Evolutionary conservation across 1,284 basidiomycete genomes (phyloP), one percentile per base, ranked within the genome.

Genomic region (Puccinia hordei): DNA sequence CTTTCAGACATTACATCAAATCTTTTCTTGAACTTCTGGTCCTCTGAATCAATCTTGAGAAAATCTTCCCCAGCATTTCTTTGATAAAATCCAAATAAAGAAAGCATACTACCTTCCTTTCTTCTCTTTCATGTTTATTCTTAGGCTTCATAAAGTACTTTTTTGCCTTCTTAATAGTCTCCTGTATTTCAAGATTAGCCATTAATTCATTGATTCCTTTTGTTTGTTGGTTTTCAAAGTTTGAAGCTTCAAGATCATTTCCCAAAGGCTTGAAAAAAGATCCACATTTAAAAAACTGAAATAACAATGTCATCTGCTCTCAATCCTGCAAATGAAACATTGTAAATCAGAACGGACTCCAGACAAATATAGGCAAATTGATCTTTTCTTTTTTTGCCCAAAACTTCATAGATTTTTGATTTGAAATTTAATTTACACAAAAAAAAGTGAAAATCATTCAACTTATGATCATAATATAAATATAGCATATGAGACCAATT

Each of bases 61-160:
- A 10, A 1, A 22, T 38, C 33, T 38, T 63, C 35, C 3, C 35
- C 13, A 30, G 2, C 38, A 17, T 35, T 38, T 63, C 35, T 12
- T 38, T 33, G 27, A 63, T 63, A n/a, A 63, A 63, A 63, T 63
- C 61, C 15, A 63, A 15, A 10, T 63, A 63, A 38, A 63, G 35
- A 19, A 63, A 63, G 22, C 61, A 63, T 3, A 63, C 41, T 15
- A 63, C 41, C 35, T 41, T 63, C 12, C 27, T 61, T 35, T 63
- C 61, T 63, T 63, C 35, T n/a, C 3, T 38, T 38, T 38, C 19
- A n/a, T 63, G 41, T 38, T 63, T 63, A 2, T 38, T 63, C 1
- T 1, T n/a, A 38, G 4, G 33, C 22, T 63, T 63, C 17, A 38
- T 3, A 9, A 63, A 63, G 19, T 63, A 41, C 19, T 63, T 63